phyloP scores from a whole-genome alignment of 106 monocot species.

The Phalaenopsis equestris region DNA sequence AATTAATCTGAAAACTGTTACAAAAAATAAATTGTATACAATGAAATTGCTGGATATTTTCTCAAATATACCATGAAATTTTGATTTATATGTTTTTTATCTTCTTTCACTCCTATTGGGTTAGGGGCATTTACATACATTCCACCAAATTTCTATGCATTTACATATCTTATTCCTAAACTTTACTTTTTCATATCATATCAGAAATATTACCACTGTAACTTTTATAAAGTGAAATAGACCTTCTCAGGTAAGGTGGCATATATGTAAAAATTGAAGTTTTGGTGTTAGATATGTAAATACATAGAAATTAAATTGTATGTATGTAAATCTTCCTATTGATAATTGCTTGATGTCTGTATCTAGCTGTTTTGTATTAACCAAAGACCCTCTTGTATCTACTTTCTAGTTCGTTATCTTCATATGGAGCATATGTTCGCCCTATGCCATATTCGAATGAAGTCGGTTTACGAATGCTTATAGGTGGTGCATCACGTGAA shows the following conservation, averaged over 20 bases:
- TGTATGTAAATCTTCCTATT: neutral
- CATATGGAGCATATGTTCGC: conserved; percentile 94
- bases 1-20: neutral
- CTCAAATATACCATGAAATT: neutral
- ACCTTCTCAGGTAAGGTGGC: too few species aligned
- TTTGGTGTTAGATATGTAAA: too few species aligned
- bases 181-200: too few species aligned
- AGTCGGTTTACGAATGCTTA: conserved; percentile 92
- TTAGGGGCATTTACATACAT: neutral
- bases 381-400: conserved; percentile 15
- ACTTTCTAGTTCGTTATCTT: conserved; percentile 70
- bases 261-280: too few species aligned
- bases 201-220: too few species aligned
- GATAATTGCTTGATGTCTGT: neutral
- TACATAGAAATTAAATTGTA: too few species aligned
- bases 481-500: conserved; percentile 88
- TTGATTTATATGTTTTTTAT: neutral
- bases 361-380: conserved; percentile 8
- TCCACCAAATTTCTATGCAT: too few species aligned
- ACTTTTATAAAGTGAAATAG: too few species aligned
- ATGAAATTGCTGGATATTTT: neutral
- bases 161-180: too few species aligned
- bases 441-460: conserved; percentile 98
- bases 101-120: neutral
- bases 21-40: neutral